Conservation (phyloP, 495 filamentous ascomycete species). For the Neurospora discreta region DNA sequence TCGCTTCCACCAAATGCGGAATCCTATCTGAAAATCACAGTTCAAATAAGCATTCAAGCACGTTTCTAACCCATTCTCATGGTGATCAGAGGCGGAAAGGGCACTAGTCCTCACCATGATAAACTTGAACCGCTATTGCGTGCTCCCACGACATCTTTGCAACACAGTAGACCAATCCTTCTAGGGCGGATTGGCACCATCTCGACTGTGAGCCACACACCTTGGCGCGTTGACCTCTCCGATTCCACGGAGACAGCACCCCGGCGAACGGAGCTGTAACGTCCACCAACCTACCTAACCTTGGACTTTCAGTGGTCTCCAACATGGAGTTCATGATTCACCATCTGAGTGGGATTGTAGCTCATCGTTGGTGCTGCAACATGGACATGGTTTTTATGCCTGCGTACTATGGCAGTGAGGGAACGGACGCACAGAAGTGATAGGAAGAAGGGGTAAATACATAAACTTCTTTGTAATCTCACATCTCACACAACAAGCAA, state of each 20-base stretch:
- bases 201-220: neutral
- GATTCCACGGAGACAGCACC: neutral
- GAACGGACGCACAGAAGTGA: neutral
- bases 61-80: neutral
- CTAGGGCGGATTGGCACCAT: neutral
- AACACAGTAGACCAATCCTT: neutral
- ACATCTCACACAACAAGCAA: neutral
- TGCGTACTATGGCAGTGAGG: neutral
- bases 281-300: neutral
- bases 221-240: neutral
- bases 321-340: neutral
- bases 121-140: neutral
- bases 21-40: neutral
- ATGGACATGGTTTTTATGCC: neutral
- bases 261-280: neutral
- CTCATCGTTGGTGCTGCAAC: neutral
- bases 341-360: neutral
- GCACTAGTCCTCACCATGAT: neutral
- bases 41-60: neutral
- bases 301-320: neutral
- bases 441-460: neutral
- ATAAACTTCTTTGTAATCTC: neutral
- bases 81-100: neutral
- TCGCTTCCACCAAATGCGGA: neutral
- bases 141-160: neutral